Evolutionary conservation across 192 early-diverging fungal genomes (phyloP).

Genomic region (Podila epigama): DNA sequence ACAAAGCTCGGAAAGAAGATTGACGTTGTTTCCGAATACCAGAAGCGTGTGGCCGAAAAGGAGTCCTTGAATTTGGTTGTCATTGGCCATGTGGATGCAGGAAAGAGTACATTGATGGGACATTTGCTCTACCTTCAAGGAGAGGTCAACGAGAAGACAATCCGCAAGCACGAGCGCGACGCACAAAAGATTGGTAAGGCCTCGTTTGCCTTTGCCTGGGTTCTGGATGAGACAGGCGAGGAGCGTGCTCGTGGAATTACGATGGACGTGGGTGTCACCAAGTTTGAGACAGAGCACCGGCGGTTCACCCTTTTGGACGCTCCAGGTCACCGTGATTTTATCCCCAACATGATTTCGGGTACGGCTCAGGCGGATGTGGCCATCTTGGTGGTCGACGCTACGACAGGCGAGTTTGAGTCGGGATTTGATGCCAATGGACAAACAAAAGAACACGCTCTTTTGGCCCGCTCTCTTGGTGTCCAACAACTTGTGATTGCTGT

Average conservation of each 20-base stretch:
- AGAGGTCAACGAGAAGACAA: constrained; percentile 86
- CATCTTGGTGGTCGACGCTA: constrained; percentile 90
- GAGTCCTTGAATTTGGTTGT: constrained; percentile 86
- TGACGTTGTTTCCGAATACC: constrained; percentile 74
- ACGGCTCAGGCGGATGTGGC: constrained; percentile 95
- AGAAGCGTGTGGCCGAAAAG: constrained; percentile 71
- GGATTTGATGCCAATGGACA: constrained; percentile 95
- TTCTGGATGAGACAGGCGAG: constrained; percentile 95
- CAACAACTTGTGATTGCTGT: constrained; percentile 91
- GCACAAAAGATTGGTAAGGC: constrained; percentile 94
- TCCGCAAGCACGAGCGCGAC: constrained; percentile 89
- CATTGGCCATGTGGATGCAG: constrained; percentile 96
- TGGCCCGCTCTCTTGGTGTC: constrained; percentile 93
- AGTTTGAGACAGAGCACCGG: constrained; percentile 83
- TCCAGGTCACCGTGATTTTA: constrained; percentile 97
- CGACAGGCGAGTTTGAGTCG: constrained; percentile 91
- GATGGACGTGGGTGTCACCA: constrained; percentile 92
- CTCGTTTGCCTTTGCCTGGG: constrained; percentile 98
- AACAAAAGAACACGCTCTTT: constrained; percentile 94
- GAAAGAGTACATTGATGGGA: constrained; percentile 97
- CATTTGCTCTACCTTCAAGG: constrained; percentile 91
- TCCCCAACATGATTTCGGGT: constrained; percentile 99
- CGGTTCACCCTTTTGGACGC: constrained; percentile 93
- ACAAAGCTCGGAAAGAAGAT: constrained; percentile 63
- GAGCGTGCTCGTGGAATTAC: constrained; percentile 93